Conservation (phyloP, 1,284 basidiomycete genomes). For the Testicularia cyperi region DNA sequence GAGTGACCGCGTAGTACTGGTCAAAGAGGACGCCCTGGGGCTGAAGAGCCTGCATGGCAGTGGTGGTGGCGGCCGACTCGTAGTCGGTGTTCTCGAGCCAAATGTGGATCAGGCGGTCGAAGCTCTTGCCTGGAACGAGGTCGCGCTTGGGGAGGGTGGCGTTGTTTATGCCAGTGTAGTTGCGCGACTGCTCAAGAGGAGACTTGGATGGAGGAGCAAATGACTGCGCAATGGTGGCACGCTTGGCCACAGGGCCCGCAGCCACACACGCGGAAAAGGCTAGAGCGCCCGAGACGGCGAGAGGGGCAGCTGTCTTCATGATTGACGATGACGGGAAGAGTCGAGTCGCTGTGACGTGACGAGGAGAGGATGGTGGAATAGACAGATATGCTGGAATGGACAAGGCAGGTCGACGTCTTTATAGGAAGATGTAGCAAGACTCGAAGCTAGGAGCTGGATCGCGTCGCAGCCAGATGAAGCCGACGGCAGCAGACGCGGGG, state of each 20-base stretch:
- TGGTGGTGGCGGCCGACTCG: conserved; percentile 52
- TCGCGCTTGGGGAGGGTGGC: conserved; percentile 61
- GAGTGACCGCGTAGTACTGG: conserved; percentile 67
- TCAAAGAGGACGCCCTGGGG: conserved; percentile 63
- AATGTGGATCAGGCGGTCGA: conserved; percentile 65
- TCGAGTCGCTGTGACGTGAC: too few species aligned
- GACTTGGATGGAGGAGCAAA: conserved; percentile 62
- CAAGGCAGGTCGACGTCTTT: too few species aligned
- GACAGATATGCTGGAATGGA: too few species aligned
- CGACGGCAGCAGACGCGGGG: too few species aligned
- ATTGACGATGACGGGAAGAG: background rate
- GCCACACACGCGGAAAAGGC: conserved; percentile 63
- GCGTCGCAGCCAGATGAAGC: too few species aligned
- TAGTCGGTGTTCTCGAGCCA: conserved; percentile 70
- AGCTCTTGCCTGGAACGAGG: conserved; percentile 63
- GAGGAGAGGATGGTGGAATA: background rate
- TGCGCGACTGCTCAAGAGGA: conserved; percentile 58
- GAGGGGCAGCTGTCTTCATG: conserved; percentile 72
- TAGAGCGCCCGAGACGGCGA: conserved; percentile 75
- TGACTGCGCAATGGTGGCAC: conserved; percentile 52
- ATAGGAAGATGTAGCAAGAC: too few species aligned
- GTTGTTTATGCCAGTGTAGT: conserved; percentile 63
- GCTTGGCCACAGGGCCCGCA: conserved; percentile 34
- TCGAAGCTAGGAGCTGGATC: too few species aligned
- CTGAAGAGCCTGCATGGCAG: conserved; percentile 65